Base-by-base conservation (phyloP, 345 rosid genomes). In the Balakata baccata region DNA sequence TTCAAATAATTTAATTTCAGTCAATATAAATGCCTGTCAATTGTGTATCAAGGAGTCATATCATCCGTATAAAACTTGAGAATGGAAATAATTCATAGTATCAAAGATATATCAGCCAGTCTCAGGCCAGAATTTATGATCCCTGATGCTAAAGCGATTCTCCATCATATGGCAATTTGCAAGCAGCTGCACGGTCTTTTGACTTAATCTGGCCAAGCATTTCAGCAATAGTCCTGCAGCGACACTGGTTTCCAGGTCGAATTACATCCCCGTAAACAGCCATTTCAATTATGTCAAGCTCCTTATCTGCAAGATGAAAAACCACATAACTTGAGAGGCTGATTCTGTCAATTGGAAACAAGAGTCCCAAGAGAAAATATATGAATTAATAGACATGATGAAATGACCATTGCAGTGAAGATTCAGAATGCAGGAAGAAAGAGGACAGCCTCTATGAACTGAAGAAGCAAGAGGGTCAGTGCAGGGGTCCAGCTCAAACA, bases 261-360 rank as follows among this genome's bases (percentile, higher is more conserved):
- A 85, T 77, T 23, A 94, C 94, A 68, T 94, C 92, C 53, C 98
- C 98, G 69, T 90, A 94, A 78, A 92, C 98, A 47, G 98, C 98
- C 98, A 90, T 92, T 87, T 94, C 98, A 4, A 90, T 88, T 65
- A 92, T 76, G 85, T 92, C 98, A 8, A 94, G 93, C 86, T 94
- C 98, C 85, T 83, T 90, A 59, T 94, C 97, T 90, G 82, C 74
- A 86, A 45, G 66, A 59, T 20, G n/a, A 18, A 75, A 69, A 39
- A 14, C n/a, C 43, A 43, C 37, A 6, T 43, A 7, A 29, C 25
- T 66, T 58, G 8, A 58, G 62, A 58, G 14, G 62, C 23, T 4
- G 7, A 22, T 17, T 6, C 37, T 3, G 13, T 25, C n/a, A 68
- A 12, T 64, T 2, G 57, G 16, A 9, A 10, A 16, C 17, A 14